phyloP scores from a whole-genome alignment of 352 stramenopile genomes.

The Phytophthora hibernalis region DNA sequence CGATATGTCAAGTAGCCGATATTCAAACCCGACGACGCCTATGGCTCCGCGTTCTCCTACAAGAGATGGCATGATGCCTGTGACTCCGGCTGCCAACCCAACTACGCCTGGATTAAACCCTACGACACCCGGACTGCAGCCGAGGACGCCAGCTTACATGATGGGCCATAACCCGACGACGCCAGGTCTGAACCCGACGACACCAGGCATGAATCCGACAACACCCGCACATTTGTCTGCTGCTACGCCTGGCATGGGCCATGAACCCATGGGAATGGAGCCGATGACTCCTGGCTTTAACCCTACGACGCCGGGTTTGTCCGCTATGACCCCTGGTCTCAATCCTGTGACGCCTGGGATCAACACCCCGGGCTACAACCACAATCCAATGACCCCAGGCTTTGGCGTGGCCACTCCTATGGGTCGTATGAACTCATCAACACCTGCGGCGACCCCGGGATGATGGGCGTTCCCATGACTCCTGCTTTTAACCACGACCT shows the following conservation, averaged over 20 bases:
- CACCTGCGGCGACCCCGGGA: slow-evolving; percentile 75
- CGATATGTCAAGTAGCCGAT: slow-evolving; percentile 63
- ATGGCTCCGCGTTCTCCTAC: slow-evolving; percentile 74
- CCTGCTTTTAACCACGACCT: slow-evolving; percentile 69
- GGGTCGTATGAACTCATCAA: slow-evolving; percentile 73
- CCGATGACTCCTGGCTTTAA: slow-evolving; percentile 91
- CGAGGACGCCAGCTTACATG: slow-evolving; percentile 80
- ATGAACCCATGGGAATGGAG: slow-evolving; percentile 80
- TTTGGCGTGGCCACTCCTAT: slow-evolving; percentile 83
- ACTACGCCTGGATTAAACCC: slow-evolving; percentile 84
- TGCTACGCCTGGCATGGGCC: slow-evolving; percentile 73
- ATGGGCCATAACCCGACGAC: slow-evolving; percentile 82
- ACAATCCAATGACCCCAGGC: slow-evolving; percentile 91
- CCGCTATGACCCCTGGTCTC: slow-evolving; percentile 80
- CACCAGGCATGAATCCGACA: slow-evolving; percentile 76
- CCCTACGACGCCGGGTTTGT: slow-evolving; percentile 81
- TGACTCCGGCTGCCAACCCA: slow-evolving; percentile 75
- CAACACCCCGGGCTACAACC: slow-evolving; percentile 83
- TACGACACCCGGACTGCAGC: slow-evolving; percentile 82
- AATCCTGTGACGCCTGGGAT: slow-evolving; percentile 85
- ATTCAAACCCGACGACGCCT: slow-evolving; percentile 54
- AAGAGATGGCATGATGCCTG: slow-evolving; percentile 67
- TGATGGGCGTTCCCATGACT: slow-evolving; percentile 83
- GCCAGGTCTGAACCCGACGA: slow-evolving; percentile 82
- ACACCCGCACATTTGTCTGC: slow-evolving; percentile 77